A percentile compares a stretch with the other conserved stretches of the same genome.
phyloP scores from a whole-genome alignment of 1,284 basidiomycete genomes.

The Peniophora sp. region DNA sequence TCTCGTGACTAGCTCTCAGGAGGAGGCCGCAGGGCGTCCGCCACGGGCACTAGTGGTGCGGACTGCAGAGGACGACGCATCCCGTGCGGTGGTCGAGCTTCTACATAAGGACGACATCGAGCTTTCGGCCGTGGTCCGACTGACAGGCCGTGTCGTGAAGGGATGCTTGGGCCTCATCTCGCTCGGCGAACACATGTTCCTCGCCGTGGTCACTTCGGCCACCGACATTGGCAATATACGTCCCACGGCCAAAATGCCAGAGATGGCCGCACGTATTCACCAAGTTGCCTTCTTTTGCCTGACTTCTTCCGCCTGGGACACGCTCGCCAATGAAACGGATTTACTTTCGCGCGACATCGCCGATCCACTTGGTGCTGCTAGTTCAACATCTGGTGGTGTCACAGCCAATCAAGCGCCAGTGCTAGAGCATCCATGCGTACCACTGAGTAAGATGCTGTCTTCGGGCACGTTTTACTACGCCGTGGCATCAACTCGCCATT shows the following conservation, averaged over 20 bases:
- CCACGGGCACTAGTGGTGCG: slow-evolving; percentile 63
- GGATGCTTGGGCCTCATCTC: slow-evolving; percentile 79
- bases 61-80: slow-evolving; percentile 43
- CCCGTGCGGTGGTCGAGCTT: slow-evolving; percentile 79
- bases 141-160: slow-evolving; percentile 63
- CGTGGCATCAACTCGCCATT: slow-evolving; percentile 15
- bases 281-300: slow-evolving; percentile 74
- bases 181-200: slow-evolving; percentile 58
- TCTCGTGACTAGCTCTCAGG: slow-evolving; percentile 61
- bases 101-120: slow-evolving; percentile 67
- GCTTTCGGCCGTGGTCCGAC: slow-evolving; percentile 47
- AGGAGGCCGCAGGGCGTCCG: slow-evolving; percentile 53
- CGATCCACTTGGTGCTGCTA: slow-evolving; percentile 22
- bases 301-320: slow-evolving; percentile 62
- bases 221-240: slow-evolving; percentile 75
- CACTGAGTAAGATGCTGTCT: slow-evolving; percentile 87
- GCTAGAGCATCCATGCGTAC: slow-evolving; percentile 86
- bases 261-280: slow-evolving; percentile 66
- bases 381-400: slow-evolving; percentile 20
- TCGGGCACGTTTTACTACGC: slow-evolving; percentile 95
- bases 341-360: slow-evolving; percentile 26
- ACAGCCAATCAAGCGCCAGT: slow-evolving; percentile 31
- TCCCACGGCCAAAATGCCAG: slow-evolving; percentile 46
- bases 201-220: slow-evolving; percentile 68
- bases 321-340: slow-evolving; percentile 38